phyloP scores from a whole-genome alignment of 2,329 filamentous ascomycete genomes.

The Fusarium heterosporum region DNA sequence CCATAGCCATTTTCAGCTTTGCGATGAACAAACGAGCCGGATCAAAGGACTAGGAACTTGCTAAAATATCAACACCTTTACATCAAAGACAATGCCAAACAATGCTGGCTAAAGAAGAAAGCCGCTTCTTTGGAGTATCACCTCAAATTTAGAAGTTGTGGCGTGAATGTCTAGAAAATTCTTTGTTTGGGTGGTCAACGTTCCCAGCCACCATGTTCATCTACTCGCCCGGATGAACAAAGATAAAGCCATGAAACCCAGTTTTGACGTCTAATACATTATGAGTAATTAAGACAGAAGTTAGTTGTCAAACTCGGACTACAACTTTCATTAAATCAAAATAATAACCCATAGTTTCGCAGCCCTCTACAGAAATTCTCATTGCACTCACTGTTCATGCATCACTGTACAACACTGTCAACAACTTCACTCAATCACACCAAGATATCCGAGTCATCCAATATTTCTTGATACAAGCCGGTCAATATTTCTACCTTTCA shows the following conservation, averaged over 20 bases:
- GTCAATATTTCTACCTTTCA: too few relatives aligned
- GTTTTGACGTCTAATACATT: not conserved
- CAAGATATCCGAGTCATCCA: not conserved
- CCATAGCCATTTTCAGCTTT: too few relatives aligned
- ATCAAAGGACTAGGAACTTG: too few relatives aligned
- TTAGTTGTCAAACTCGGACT: not conserved
- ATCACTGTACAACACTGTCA: not conserved
- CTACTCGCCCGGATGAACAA: not conserved
- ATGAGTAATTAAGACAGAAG: not conserved
- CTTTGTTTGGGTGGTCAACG: not conserved
- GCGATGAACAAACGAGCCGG: too few relatives aligned
- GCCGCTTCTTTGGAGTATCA: not conserved
- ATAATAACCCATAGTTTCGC: not conserved
- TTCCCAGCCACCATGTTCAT: not conserved
- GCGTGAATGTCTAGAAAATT: not conserved
- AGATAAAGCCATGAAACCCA: not conserved
- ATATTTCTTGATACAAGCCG: not conserved
- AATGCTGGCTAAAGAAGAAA: not conserved
- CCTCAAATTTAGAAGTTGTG: not conserved
- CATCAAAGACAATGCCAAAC: too few relatives aligned
- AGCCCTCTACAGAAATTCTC: not conserved
- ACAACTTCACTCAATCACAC: accelerated
- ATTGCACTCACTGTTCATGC: not conserved
- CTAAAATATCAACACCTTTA: too few relatives aligned
- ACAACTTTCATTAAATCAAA: not conserved